These are phyloP conservation scores for Karstenula rhodostoma DNA, from an alignment of 2,329 filamentous ascomycete genomes.

Conservation along the genomic window DNA sequence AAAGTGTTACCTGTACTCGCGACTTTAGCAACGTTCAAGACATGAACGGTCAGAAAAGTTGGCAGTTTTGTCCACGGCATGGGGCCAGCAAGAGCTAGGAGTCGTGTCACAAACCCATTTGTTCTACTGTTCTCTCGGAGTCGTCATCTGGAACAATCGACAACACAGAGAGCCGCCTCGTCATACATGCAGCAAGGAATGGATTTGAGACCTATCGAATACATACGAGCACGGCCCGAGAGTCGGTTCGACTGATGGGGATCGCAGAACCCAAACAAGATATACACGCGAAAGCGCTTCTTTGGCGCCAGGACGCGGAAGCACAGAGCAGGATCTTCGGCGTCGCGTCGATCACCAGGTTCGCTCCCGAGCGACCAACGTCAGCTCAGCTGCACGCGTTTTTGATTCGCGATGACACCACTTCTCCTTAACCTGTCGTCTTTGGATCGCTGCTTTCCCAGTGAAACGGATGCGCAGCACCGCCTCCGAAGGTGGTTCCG, in stretches of 20 bases:
- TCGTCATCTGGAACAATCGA: background rate
- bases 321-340: constrained; percentile 27
- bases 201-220: background rate
- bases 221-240: background rate
- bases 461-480: constrained; percentile 1
- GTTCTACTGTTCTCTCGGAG: background rate
- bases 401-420: background rate
- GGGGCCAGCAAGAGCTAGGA: background rate
- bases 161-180: background rate
- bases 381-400: constrained; percentile 1
- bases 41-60: constrained; percentile 3
- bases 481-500: background rate
- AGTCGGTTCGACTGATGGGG: background rate
- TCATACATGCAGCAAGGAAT: background rate
- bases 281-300: background rate
- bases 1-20: background rate
- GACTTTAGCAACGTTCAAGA: background rate
- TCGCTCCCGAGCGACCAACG: constrained; percentile 2
- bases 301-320: constrained; percentile 16
- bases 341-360: constrained; percentile 16
- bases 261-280: background rate
- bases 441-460: background rate
- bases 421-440: background rate
- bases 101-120: constrained; percentile 5
- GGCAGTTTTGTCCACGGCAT: background rate